phyloP scores from a whole-genome alignment of 148 eudicot species.

The Bassia scoparia region DNA sequence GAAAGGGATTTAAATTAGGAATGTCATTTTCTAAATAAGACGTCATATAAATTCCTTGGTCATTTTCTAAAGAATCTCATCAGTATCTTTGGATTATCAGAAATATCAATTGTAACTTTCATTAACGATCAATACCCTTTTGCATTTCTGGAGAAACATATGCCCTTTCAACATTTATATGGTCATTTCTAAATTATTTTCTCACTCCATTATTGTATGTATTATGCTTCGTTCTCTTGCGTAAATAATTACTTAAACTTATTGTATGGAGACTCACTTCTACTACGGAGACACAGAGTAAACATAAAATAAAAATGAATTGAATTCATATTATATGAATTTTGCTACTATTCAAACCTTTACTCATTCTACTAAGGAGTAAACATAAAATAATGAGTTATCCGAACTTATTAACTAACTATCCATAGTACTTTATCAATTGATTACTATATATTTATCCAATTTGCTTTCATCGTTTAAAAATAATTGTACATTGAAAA shows the following conservation, averaged over 20 bases:
- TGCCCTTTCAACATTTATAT: constrained; percentile 18
- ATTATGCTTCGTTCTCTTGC: constrained; percentile 5
- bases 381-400: too few species aligned
- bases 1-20: neutral
- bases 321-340: too few species aligned
- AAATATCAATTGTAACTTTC: neutral
- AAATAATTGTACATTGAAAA: too few species aligned
- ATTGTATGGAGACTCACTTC: too few species aligned
- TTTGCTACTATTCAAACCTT: too few species aligned
- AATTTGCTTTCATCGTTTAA: too few species aligned
- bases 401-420: too few species aligned
- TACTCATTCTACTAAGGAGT: too few species aligned
- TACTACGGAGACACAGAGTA: too few species aligned
- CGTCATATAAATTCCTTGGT: neutral
- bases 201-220: neutral
- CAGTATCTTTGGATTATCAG: constrained; percentile 4
- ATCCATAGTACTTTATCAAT: too few species aligned
- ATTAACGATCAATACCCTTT: constrained; percentile 11
- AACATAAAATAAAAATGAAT: too few species aligned
- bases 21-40: constrained; percentile 12
- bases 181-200: constrained; percentile 3
- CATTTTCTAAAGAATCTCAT: neutral
- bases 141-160: constrained; percentile 16
- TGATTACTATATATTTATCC: too few species aligned
- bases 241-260: neutral